Percentiles rank a stretch among this genome's conserved stretches.
These are phyloP conservation scores for Lindgomyces ingoldianus DNA, from an alignment of 495 filamentous ascomycete genomes.

Conservation along the genomic window DNA sequence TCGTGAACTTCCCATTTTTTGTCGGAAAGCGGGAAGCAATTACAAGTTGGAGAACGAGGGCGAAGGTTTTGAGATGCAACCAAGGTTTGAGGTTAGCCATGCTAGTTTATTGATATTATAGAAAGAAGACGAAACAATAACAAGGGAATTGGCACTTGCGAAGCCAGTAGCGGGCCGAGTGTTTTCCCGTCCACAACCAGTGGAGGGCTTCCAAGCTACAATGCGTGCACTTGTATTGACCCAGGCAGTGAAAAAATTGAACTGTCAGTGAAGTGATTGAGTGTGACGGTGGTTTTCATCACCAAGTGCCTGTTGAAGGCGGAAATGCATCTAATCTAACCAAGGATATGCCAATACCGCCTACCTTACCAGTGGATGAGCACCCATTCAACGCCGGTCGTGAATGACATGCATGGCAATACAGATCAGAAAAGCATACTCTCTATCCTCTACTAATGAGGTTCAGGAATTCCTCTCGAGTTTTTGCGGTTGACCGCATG, in stretches of 20 bases:
- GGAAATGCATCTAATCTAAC: conserved; percentile 7
- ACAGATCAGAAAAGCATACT: neutral
- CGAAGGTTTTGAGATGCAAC: too few relatives aligned
- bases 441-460: conserved; percentile 62
- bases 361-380: conserved; percentile 29
- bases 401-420: conserved; percentile 8
- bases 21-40: too few relatives aligned
- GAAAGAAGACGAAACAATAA: too few relatives aligned
- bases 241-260: neutral
- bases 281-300: neutral
- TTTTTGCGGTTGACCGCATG: conserved; percentile 89
- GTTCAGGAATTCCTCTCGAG: conserved; percentile 88
- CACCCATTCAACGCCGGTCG: conserved; percentile 20
- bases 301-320: conserved; percentile 32
- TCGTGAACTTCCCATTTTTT: too few relatives aligned
- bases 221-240: neutral
- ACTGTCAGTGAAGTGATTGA: neutral
- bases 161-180: too few relatives aligned
- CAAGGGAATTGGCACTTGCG: too few relatives aligned
- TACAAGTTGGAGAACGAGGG: too few relatives aligned
- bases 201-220: too few relatives aligned
- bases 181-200: too few relatives aligned
- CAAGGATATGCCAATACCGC: conserved; percentile 8
- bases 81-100: too few relatives aligned
- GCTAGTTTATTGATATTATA: too few relatives aligned